phyloP scores from a whole-genome alignment of 441 rosid genomes.

The Breynia disticha region DNA sequence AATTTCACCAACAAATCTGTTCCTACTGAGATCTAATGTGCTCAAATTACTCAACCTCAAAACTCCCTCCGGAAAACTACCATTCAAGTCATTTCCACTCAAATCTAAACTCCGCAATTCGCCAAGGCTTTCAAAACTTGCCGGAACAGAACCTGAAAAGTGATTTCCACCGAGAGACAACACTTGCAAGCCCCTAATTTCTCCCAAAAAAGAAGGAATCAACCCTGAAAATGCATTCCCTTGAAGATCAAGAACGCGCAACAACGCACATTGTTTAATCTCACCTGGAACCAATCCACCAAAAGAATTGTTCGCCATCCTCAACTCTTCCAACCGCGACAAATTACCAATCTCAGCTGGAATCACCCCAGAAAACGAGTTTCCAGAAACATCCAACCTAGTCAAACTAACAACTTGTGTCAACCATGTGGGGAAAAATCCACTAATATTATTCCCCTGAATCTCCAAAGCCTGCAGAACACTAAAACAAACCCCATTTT shows the following conservation, averaged over 20 bases:
- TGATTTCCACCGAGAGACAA: constrained; percentile 52
- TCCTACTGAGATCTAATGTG: constrained; percentile 60
- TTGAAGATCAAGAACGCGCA: constrained; percentile 54
- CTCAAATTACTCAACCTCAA: constrained; percentile 50
- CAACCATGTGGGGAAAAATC: constrained; percentile 64
- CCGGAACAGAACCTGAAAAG: constrained; percentile 59
- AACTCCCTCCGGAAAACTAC: constrained; percentile 57
- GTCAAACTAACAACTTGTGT: constrained; percentile 31
- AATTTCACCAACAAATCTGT: constrained; percentile 55
- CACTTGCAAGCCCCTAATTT: constrained; percentile 45
- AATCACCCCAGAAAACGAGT: constrained; percentile 50
- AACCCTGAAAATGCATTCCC: constrained; percentile 52
- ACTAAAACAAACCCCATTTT: constrained; percentile 38
- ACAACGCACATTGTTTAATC: constrained; percentile 53
- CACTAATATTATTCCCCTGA: constrained; percentile 40
- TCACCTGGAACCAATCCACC: constrained; percentile 47
- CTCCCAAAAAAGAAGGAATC: constrained; percentile 53
- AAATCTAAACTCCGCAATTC: constrained; percentile 45
- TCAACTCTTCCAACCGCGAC: constrained; percentile 44
- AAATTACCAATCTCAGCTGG: constrained; percentile 55
- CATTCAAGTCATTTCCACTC: constrained; percentile 47
- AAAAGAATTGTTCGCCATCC: constrained; percentile 62
- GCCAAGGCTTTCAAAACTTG: constrained; percentile 34
- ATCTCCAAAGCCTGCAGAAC: constrained; percentile 58
- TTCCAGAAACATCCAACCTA: constrained; percentile 59